These are phyloP conservation scores for Cadophora sp. DNA, from an alignment of 2,329 filamentous ascomycete genomes.

Conservation along the genomic window DNA sequence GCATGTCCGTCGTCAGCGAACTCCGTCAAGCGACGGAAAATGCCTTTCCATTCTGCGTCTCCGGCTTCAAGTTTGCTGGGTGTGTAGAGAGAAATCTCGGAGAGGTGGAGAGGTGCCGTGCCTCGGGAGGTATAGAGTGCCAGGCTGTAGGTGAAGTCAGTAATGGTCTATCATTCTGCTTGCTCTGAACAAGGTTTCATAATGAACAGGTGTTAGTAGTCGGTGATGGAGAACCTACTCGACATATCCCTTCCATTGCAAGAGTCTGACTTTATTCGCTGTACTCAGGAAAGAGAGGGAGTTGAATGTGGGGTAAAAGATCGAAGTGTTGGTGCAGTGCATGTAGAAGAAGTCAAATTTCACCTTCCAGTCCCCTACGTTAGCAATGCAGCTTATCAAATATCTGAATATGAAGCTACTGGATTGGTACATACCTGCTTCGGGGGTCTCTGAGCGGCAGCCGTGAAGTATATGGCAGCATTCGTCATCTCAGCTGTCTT, in stretches of 20 bases:
- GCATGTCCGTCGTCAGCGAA: constrained; percentile 81
- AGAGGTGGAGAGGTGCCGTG: constrained; percentile 63
- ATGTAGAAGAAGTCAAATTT: constrained; percentile 87
- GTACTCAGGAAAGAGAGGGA: constrained; percentile 64
- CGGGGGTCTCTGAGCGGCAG: constrained; percentile 62
- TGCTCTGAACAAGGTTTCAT: too few species aligned
- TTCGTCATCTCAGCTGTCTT: constrained; percentile 75
- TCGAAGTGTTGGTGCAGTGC: constrained; percentile 74
- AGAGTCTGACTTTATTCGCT: constrained; percentile 68
- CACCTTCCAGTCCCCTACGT: constrained; percentile 43
- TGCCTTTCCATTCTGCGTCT: constrained; percentile 44
- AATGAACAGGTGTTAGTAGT: too few species aligned
- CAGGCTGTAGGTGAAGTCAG: too few species aligned
- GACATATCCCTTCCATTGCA: constrained; percentile 82
- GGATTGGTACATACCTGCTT: constrained; percentile 51
- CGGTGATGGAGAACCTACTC: too few species aligned
- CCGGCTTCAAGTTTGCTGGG: constrained; percentile 47
- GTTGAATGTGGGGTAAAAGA: constrained; percentile 77
- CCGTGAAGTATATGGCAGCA: constrained; percentile 56
- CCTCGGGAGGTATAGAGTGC: constrained; percentile 75
- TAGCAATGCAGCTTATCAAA: background rate
- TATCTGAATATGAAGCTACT: background rate
- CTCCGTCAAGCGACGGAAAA: constrained; percentile 54
- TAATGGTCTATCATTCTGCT: too few species aligned
- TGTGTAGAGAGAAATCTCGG: constrained; percentile 66